Evolutionary conservation across 2,329 filamentous ascomycete species (phyloP).

Genomic region (Thelonectria olida): DNA sequence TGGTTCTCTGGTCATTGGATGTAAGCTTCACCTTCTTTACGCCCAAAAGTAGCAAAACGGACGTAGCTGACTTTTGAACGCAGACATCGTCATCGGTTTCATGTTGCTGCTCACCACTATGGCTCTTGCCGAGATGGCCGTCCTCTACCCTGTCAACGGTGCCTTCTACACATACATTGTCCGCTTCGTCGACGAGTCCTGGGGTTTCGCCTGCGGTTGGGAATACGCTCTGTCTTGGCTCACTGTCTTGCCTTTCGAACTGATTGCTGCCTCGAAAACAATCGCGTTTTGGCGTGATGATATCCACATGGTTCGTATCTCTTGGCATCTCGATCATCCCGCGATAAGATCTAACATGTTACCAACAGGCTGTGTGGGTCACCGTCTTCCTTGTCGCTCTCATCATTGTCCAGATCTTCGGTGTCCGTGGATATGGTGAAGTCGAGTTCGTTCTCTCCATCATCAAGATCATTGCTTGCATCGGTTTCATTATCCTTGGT

Average conservation of each 20-base stretch:
- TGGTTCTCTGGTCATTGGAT: constrained; percentile 19
- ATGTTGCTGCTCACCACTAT: constrained; percentile 95
- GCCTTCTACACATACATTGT: constrained; percentile 94
- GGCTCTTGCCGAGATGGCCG: constrained; percentile 89
- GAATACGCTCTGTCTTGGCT: constrained; percentile 94
- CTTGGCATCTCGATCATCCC: not conserved
- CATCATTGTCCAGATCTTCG: constrained; percentile 84
- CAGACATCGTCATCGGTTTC: constrained; percentile 70
- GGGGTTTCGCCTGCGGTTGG: constrained; percentile 96
- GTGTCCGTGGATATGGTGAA: constrained; percentile 88
- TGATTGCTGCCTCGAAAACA: constrained; percentile 86
- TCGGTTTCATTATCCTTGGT: constrained; percentile 74
- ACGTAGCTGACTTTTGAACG: not conserved
- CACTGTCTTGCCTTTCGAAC: constrained; percentile 82
- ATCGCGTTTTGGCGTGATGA: constrained; percentile 79
- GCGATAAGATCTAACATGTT: not conserved
- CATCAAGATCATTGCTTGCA: constrained; percentile 81
- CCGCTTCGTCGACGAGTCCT: constrained; percentile 90
- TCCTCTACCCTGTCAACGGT: constrained; percentile 88
- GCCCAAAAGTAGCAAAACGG: not conserved
- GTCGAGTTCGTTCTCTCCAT: constrained; percentile 89
- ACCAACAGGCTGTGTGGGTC: constrained; percentile 72
- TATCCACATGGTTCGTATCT: constrained; percentile 58
- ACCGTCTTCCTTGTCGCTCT: constrained; percentile 82
- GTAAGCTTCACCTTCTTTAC: constrained; percentile 1